Base-by-base conservation (phyloP, 148 eudicot species). In the Chenopodium suecicum region DNA sequence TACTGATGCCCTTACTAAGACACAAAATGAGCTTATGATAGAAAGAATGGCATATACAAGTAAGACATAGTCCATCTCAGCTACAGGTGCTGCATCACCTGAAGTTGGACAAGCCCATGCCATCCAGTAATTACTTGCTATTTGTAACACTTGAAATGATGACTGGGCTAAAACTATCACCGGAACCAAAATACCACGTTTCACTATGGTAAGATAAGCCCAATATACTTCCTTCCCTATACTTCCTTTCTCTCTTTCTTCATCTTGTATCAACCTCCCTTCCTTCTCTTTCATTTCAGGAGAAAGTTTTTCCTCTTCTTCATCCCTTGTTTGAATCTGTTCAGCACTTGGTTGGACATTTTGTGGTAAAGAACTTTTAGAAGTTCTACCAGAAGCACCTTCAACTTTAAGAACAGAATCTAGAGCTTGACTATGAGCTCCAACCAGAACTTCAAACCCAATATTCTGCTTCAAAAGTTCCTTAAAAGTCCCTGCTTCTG, bases 121-220 rank as follows among this genome's bases (percentile, higher is more conserved):
- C 94, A 97, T 94, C 99, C 99, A 97, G 77, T 97, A 97, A 76
- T 94, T 97, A 88, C 98, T 94, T 9, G 91, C 88, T 70, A 97
- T 89, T 85, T 97, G 99, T 76, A 97, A 73, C 66, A 86, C 91
- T 83, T 97, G 98, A 76, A 97, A 97, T 50, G 90, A 86, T 46
- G 91, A 89, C 62, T 97, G 98, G 10, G 93, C 94, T 58, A 97
- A 77, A 65, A 97, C 27, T 70, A 94, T 97, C 58, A 94, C 67
- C 0, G 99, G 98, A 67, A 97, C 87, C 84, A 94, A 86, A 74
- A 79, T 81, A 44, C 99, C 99, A 27, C 96, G 87, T 85, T 89
- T 92, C 12, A 90, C 94, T 6, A 89, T 82, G 3, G 95, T 97
- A 83, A 97, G 82, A 83, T 97, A 97, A 70, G 90, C 82, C 93